These are phyloP conservation scores for Russula ochroleuca DNA, from an alignment of 768 basidiomycete species.

Conservation along the genomic window DNA sequence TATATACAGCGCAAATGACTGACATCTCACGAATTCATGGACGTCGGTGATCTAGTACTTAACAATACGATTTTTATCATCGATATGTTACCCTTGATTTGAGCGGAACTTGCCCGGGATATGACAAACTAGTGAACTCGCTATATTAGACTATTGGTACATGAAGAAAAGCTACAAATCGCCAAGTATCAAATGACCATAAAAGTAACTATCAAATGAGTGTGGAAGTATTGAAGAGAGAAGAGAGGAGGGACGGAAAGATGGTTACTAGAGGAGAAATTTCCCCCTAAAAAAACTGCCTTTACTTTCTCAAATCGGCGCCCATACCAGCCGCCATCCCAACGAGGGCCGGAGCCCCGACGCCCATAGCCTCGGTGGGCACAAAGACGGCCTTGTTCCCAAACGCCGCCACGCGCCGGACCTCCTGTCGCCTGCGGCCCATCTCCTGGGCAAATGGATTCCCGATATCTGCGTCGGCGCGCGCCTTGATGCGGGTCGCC, in stretches of 20 bases:
- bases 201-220: no score
- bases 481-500: slow-evolving; percentile 59
- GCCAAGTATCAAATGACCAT: no score
- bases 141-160: no score
- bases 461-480: slow-evolving; percentile 55
- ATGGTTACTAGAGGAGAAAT: no score
- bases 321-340: slow-evolving; percentile 73
- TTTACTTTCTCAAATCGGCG: slow-evolving; percentile 16
- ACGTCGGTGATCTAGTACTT: background rate
- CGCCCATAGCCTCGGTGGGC: slow-evolving; percentile 56
- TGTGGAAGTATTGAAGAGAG: no score
- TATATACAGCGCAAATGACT: slow-evolving; percentile 7
- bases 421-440: slow-evolving; percentile 63
- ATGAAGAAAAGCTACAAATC: no score
- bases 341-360: slow-evolving; percentile 53
- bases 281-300: background rate
- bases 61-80: background rate
- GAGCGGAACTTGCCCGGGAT: no score
- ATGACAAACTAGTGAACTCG: no score
- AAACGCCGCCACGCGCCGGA: slow-evolving; percentile 57
- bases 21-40: background rate
- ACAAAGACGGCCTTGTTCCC: slow-evolving; percentile 68
- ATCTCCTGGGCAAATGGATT: slow-evolving; percentile 74
- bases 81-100: no score
- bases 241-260: no score